Base-by-base conservation (phyloP, 1,284 basidiomycete genomes). In the Acaromyces ingoldii region DNA sequence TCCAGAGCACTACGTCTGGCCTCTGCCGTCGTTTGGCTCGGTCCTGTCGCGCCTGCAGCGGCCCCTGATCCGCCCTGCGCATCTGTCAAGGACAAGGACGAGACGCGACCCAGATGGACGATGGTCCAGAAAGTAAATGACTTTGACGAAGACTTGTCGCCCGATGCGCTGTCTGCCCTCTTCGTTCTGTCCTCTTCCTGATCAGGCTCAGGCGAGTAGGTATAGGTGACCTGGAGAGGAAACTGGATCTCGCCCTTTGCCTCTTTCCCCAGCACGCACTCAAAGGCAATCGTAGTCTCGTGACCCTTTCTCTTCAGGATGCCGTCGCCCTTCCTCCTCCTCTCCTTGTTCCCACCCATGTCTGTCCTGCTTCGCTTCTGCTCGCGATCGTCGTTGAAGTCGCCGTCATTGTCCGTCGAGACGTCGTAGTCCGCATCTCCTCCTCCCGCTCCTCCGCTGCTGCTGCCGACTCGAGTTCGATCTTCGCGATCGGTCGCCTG, bases 201-300 rank as follows among this genome's bases (percentile, higher is more conserved):
- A 29, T 58, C 44, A 3, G 53, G 46, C 2, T 36, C n/a, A n/a
- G n/a, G n/a, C n/a, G n/a, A n/a, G 39, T 65, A 65, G 29, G 53
- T 54, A 33, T 64, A 68, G 1, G 57, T 61, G 31, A 69, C 66
- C 10, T 62, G 60, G 46, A 69, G 54, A 19, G 53, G 55, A 26
- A 63, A 41, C 49, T 58, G 53, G 31, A 58, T 58, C 15, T 56
- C 54, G 2, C 56, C 56, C 25, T 17, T 17, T 21, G 56, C 52
- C 13, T 58, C 54, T 15, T 46, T 50, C 11, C 46, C 53, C 4
- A 58, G 22, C 9, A 25, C 28, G 6, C 47, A 21, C 21, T 58
- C 56, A 4, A 58, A 45, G 10, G 28, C 45, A 21, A 58, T 56
- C 4, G 53, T 55, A 5, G 56, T 58, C 33, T 33, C 39, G 36